phyloP scores from a whole-genome alignment of 2,329 filamentous ascomycete species.

The Hymenotorrendiella dingleyae region DNA sequence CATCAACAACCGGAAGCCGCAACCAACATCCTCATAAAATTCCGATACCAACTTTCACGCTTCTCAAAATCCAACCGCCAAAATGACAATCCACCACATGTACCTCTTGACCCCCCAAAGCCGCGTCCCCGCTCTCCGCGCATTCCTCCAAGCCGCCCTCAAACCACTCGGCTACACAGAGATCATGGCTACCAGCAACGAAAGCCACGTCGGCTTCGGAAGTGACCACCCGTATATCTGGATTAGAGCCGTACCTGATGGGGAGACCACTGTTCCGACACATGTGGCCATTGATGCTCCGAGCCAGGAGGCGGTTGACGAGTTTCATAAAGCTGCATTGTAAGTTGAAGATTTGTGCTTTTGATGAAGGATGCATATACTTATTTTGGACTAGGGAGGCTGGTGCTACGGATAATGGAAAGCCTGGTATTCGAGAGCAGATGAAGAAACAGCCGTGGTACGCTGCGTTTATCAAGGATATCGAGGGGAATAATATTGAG shows the following conservation, averaged over 20 bases:
- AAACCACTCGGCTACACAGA: conserved; percentile 14
- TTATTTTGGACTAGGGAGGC: conserved; percentile 8
- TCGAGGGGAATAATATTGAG: conserved; percentile 19
- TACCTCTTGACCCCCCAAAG: conserved; percentile 10
- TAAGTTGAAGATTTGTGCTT: conserved; percentile 1
- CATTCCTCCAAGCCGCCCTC: conserved; percentile 11
- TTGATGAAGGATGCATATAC: not conserved
- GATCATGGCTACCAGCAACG: conserved; percentile 8
- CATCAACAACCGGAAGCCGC: no score
- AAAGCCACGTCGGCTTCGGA: conserved; percentile 12
- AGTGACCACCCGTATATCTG: conserved; percentile 17
- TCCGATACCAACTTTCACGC: no score
- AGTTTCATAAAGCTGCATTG: conserved; percentile 13
- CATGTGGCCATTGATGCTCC: conserved; percentile 17
- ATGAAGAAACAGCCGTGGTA: conserved; percentile 18
- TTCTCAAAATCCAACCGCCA: no score
- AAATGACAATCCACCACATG: conserved; percentile 22
- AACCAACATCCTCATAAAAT: no score
- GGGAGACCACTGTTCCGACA: conserved; percentile 9
- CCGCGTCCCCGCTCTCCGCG: conserved; percentile 7
- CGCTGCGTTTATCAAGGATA: conserved; percentile 13
- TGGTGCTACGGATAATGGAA: conserved; percentile 15
- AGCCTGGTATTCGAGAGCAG: conserved; percentile 15
- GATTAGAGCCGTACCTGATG: conserved; percentile 10
- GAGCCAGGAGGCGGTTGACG: conserved; percentile 9